Percentiles rank a stretch among this genome's conserved stretches.
phyloP scores from a whole-genome alignment of 2,329 filamentous ascomycete genomes.

The Pseudogymnoascus sp. region DNA sequence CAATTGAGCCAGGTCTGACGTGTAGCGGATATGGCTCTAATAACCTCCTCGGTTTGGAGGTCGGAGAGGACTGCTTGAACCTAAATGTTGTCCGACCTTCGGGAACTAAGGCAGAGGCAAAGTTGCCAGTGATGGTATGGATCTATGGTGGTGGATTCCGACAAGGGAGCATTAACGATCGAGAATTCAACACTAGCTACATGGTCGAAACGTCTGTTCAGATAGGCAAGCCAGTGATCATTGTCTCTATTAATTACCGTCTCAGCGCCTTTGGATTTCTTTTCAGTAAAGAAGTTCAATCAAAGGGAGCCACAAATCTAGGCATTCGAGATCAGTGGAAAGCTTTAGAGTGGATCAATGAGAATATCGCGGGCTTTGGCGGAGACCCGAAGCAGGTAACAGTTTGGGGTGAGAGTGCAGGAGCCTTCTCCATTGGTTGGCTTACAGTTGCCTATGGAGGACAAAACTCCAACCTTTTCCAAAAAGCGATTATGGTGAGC shows the following conservation, averaged over 20 bases:
- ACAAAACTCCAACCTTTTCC: conserved; percentile 33
- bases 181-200: conserved; percentile 50
- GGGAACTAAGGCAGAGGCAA: conserved; percentile 18
- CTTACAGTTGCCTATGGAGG: conserved; percentile 45
- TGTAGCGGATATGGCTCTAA: conserved; percentile 6
- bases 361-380: conserved; percentile 51
- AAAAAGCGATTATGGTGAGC: conserved; percentile 48
- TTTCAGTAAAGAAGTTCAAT: conserved; percentile 33
- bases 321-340: conserved; percentile 55
- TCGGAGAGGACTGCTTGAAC: conserved; percentile 44
- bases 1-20: not conserved
- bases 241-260: conserved; percentile 51
- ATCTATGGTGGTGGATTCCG: conserved; percentile 58
- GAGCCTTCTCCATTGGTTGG: conserved; percentile 59
- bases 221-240: conserved; percentile 36
- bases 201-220: conserved; percentile 25
- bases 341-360: conserved; percentile 50
- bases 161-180: conserved; percentile 40
- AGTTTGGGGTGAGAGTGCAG: conserved; percentile 52
- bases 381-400: conserved; percentile 51
- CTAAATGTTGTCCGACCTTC: conserved; percentile 38
- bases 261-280: conserved; percentile 60
- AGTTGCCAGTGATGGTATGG: conserved; percentile 47
- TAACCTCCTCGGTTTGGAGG: conserved; percentile 4
- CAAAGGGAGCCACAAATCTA: conserved; percentile 49